Base-by-base conservation (phyloP, 2,329 filamentous ascomycete species). In the Beauveria sp. region DNA sequence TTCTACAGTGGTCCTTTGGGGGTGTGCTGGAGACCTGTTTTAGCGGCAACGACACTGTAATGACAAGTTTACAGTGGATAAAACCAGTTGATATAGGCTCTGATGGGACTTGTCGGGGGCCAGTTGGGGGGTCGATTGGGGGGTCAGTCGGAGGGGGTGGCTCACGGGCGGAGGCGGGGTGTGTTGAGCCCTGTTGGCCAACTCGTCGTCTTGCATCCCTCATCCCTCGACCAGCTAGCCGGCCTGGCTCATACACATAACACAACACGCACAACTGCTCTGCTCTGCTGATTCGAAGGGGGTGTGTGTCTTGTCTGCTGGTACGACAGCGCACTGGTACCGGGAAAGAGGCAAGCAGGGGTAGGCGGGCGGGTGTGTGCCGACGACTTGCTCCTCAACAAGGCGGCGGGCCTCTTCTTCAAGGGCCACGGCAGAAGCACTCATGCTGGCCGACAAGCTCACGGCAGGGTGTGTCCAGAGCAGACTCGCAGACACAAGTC, bases 401-500 rank as follows among this genome's bases (percentile, higher is more conserved):
- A 34, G n/a, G 30, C 50, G n/a, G 40, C 55, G 44, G 55, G 55
- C 26, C 55, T 44, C 18, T n/a, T 14, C 14, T 20, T 34, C 52
- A 44, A 46, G 55, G 47, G 56, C 47, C 56, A 59, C 56, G n/a
- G 14, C 18, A 52, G 56, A 59, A 59, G 47, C 46, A 37, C 55
- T 37, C 8, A 20, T 44, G 22, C 56, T 59, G 56, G 41, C 24
- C 44, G 24, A 47, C 53, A 55, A 22, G 28, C 41, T 46, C 26
- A 40, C 24, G 28, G 44, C 30, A 51, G 47, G 56, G 56, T 52
- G 56, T 52, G 56, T 10, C n/a, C 34, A 28, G 26, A 48, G 24
- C n/a, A 40, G 12, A 46, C 44, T 28, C 30, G 30, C 28, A 24
- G 7, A n/a, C 34, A 8, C 37, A n/a, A 28, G 47, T 41, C 43